Evolutionary conservation across 805 yeast genomes (phyloP).

Genomic region (Candida caryicola): DNA sequence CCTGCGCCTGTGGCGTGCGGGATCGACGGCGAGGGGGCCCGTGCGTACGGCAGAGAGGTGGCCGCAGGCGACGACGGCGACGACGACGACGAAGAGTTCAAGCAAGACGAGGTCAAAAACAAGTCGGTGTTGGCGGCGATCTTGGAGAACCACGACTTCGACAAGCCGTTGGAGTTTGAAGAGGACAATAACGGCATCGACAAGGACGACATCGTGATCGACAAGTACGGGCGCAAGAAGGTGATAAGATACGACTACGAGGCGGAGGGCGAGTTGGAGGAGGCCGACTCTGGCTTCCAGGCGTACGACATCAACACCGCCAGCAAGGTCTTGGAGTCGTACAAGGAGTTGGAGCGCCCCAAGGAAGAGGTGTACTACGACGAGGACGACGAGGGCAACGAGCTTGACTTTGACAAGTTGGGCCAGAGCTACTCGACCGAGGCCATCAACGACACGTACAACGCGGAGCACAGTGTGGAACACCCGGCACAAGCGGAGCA

Average conservation of each 20-base stretch:
- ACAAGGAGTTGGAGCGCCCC: slow-evolving; percentile 17
- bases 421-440: slow-evolving; percentile 27
- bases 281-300: slow-evolving; percentile 3
- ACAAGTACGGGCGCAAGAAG: slow-evolving; percentile 35
- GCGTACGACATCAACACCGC: slow-evolving; percentile 8
- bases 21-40: slow-evolving; percentile 23
- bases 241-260: slow-evolving; percentile 35
- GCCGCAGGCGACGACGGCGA: slow-evolving; percentile 2
- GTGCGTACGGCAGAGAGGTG: slow-evolving; percentile 21
- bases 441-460: slow-evolving; percentile 23
- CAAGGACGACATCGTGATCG: slow-evolving; percentile 34
- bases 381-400: slow-evolving; percentile 43
- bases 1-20: slow-evolving; percentile 19
- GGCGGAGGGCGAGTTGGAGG: slow-evolving; percentile 19
- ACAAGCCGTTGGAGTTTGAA: slow-evolving; percentile 34
- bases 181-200: slow-evolving; percentile 32
- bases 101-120: slow-evolving; percentile 25
- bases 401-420: slow-evolving; percentile 31
- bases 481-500: slow-evolving; percentile 8
- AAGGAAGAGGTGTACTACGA: slow-evolving; percentile 31
- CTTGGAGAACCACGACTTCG: slow-evolving; percentile 32
- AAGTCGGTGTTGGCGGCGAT: slow-evolving; percentile 34
- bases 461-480: slow-evolving; percentile 21
- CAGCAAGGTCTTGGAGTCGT: slow-evolving; percentile 12
- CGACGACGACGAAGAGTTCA: slow-evolving; percentile 8